Evolutionary conservation across 495 filamentous ascomycete species (phyloP), one percentile per base, ranked within the genome.

Genomic region (Aspergillus sparsus): DNA sequence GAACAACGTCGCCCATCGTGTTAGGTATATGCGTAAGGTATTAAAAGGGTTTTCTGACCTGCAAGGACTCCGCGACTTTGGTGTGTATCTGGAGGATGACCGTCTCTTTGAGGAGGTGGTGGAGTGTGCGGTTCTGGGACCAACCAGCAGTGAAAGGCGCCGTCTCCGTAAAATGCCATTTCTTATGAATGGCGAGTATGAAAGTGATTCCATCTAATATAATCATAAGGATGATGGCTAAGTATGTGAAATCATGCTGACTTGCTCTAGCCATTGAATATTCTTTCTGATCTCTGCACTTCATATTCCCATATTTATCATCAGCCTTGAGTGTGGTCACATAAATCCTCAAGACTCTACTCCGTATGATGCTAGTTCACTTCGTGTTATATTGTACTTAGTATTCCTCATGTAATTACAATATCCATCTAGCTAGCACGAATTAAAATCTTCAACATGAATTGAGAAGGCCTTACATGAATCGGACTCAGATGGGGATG

Each of bases 11-110:
- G 5, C 18, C n/a, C 13, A 16, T 27, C 60, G 63, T 7, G 58
- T 44, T 4, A 57, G 31, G 4, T 68, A 60, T 16, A 45, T 66
- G 67, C 61, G 64, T 21, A 66, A 58, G 45, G 37, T 69, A 50
- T 51, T 66, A 0, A 58, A 58, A 34, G 12, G 47, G 1, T 66
- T 69, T 45, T 31, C 54, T 1, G 67, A 69, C 12, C 16, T 69
- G 49, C 47, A 16, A 7, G 62, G 59, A 2, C 45, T 69, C 18
- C 59, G 60, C 5, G 63, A 66, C 9, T 66, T 64, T 32, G 61
- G 59, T 10, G 59, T 66, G 5, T 66, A 58, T 15, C 50, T 69
- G 15, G 54, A 55, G 2, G 58, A 66, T 13, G 62, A 69, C 34
- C 59, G 53, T 39, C 21, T 35, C 0, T 66, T 62, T 46, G 67